Base-by-base conservation (phyloP, 441 rosid species). In the Pelargonium fulgidum region DNA sequence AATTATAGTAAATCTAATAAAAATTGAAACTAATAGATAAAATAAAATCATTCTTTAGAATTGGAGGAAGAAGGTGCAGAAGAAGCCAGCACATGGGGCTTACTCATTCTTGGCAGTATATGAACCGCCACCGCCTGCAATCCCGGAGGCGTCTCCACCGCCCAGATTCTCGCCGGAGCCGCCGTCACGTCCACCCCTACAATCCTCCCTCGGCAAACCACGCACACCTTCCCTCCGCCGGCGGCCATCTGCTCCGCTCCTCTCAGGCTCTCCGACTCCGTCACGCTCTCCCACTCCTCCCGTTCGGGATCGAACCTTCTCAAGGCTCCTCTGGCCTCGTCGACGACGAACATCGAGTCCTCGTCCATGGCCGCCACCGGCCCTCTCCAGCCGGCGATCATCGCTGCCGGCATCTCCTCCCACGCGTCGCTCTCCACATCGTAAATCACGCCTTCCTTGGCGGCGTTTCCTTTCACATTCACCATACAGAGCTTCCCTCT, bases 331-430 rank as follows among this genome's bases (percentile, higher is more conserved):
- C 66, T 69, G 3, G 13, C 69, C 72, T 85, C 88, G 59, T 85
- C 87, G 33, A 85, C 81, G 39, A 45, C 78, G 29, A 82, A 87
- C 73, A 87, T 64, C 36, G 68, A 80, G 62, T 78, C 81, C 76
- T 87, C 89, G 45, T 84, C 79, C 90, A 85, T 81, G 20, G 89
- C 77, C 11, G 88, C 87, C 41, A 65, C 87, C 17, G 92, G 92
- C 0, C 92, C 89, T 41, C 68, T 78, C 89, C 89, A 87, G 3
- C 92, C 89, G 3, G 65, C 67, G 14, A 85, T 56, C 92, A 87
- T 85, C 0, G 87, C 89, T 1, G 44, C 33, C 66, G 83, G 84
- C 92, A 85, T 87, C 33, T 81, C 74, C 65, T 59, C 67, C 89
- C 88, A 87, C 12, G 17, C n/a, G 64, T 85, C 82, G 1, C 29